Evolutionary conservation across 352 stramenopile genomes (phyloP).

Genomic region (Hyphochytrium catenoides): DNA sequence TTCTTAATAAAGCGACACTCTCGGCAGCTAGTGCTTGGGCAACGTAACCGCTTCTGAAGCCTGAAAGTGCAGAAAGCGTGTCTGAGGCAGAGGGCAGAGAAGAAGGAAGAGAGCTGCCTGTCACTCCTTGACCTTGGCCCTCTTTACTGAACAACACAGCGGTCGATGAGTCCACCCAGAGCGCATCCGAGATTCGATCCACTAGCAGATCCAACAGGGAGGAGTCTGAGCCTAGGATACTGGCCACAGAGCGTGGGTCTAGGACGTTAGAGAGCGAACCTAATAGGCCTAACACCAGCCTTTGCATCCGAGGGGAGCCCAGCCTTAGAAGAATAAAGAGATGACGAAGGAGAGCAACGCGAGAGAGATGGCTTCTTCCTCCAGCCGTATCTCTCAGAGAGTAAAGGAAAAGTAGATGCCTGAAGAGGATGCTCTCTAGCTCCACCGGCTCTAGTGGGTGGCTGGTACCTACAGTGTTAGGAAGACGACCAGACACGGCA

Average conservation of each 20-base stretch:
- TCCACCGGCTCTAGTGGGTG: no score
- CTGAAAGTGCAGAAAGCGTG: constrained; percentile 45
- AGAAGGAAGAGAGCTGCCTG: no score
- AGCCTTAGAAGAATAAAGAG: constrained; percentile 43
- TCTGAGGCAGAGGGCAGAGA: no score
- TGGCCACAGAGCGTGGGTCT: constrained; percentile 27
- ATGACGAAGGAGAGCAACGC: constrained; percentile 42
- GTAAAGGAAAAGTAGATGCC: no score
- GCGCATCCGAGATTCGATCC: constrained; percentile 55
- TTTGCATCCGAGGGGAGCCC: constrained; percentile 39
- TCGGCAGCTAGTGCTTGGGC: constrained; percentile 43
- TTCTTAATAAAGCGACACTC: constrained; percentile 41
- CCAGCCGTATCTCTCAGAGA: no score
- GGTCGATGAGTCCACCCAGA: no score
- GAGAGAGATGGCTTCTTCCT: constrained; percentile 47
- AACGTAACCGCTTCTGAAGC: constrained; percentile 48
- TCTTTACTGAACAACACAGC: no score
- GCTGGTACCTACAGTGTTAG: no score
- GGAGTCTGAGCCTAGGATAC: constrained; percentile 43
- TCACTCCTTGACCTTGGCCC: no score
- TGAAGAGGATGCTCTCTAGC: no score
- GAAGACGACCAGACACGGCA: no score
- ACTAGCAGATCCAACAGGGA: constrained; percentile 52
- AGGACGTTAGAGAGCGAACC: constrained; percentile 36
- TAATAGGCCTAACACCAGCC: constrained; percentile 50